Evolutionary conservation across 192 early-diverging fungal genomes (phyloP), one percentile per base, ranked within the genome.

Genomic region (Entomortierella beljakovae): DNA sequence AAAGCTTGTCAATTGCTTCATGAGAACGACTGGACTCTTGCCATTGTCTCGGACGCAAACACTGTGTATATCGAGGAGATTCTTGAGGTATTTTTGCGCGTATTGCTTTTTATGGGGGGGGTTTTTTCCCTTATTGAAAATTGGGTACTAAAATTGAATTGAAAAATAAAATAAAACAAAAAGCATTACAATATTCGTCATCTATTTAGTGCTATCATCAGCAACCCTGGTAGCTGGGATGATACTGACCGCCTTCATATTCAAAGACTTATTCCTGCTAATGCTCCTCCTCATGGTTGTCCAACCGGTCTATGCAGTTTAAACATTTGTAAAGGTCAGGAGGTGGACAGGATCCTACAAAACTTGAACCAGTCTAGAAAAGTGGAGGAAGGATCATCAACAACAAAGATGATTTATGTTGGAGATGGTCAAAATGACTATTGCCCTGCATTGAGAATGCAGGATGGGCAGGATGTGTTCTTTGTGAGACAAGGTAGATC

Each of bases 251-350:
- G 69, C 31, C 68, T 80, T 35, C 69, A 71, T 32, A 71, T 80
- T 51, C 51, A 71, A 18, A 34, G 68, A 62, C 77, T 80, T 15
- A 83, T 84, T 8, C 57, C 68, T 0, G 35, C 63, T 0, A 66
- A 77, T n/a, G 73, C 35, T 32, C 70, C 73, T 22, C 85, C 81
- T 34, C 89, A 89, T 68, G 48, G 68, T 25, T 90, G 89, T 69
- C 57, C 74, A 22, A 80, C 83, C 33, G 71, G 81, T 42, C 33
- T 67, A 2, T 92, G 90, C 56, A 71, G 85, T 8, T 49, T 83
- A 2, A 92, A 92, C 48, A 87, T 92, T 40, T 92, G 90, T 46
- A 92, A 92, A 83, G 90, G 90, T 52, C 58, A 80, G 15, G 74
- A 79, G 25, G 23, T 71, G 18, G 68, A 80, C 48, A 66, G 57